Percentiles rank a stretch among this genome's conserved stretches.
Evolutionary conservation across 2,329 filamentous ascomycete species (phyloP).

Genomic region (Ophiobolus disseminans): DNA sequence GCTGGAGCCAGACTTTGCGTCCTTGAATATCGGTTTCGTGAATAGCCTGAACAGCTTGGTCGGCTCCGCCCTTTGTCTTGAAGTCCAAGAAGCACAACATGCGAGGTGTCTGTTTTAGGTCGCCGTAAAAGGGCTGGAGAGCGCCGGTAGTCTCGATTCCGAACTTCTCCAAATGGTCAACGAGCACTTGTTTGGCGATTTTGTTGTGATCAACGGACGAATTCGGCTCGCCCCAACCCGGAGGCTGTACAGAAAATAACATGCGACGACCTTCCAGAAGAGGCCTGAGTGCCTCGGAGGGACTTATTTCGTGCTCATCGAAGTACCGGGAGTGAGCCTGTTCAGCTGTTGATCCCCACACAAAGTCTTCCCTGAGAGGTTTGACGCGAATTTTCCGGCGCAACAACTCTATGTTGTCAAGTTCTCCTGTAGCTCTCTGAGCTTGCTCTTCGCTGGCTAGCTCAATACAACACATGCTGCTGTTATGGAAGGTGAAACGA

Average conservation of each 20-base stretch:
- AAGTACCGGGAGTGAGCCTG: constrained; percentile 10
- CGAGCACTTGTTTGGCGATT: constrained; percentile 10
- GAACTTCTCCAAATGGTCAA: constrained; percentile 18
- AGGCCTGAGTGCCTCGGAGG: constrained; percentile 16
- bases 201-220: background rate
- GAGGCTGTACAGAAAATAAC: constrained; percentile 21
- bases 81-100: constrained; percentile 31
- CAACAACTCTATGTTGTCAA: constrained; percentile 8
- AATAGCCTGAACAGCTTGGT: constrained; percentile 20
- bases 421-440: constrained; percentile 11
- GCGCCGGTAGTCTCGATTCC: constrained; percentile 24
- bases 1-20: constrained; percentile 9
- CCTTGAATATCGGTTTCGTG: constrained; percentile 23
- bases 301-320: constrained; percentile 12
- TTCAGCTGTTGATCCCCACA: constrained; percentile 8
- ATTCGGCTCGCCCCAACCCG: constrained; percentile 21
- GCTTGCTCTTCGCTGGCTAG: constrained; percentile 25
- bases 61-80: constrained; percentile 28
- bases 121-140: constrained; percentile 13
- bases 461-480: constrained; percentile 21
- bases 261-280: constrained; percentile 30
- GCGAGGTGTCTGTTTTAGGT: constrained; percentile 10
- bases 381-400: background rate
- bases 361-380: constrained; percentile 14
- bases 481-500: constrained; percentile 26